A percentile compares a stretch with the other conserved stretches of the same genome.
These are phyloP conservation scores for Debaryomycetaceae sp. DNA, from an alignment of 1,139 yeast genomes.

Conservation along the genomic window DNA sequence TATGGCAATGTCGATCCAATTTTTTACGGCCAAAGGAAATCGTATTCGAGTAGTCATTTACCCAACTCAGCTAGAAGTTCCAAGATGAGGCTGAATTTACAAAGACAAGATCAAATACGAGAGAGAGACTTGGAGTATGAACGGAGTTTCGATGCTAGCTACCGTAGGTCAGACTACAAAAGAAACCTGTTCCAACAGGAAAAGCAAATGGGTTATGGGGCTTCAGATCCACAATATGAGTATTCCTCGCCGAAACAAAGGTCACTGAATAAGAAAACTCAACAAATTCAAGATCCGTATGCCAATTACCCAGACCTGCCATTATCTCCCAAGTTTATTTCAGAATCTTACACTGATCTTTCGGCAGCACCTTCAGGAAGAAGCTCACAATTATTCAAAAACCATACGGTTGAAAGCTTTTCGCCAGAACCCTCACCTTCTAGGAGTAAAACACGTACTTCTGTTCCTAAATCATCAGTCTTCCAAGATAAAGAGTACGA, in stretches of 20 bases:
- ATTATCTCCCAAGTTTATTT: background rate
- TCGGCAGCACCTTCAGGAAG: slow-evolving; percentile 6
- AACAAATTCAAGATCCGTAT: background rate
- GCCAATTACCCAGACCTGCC: background rate
- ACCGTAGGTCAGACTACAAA: slow-evolving; percentile 6
- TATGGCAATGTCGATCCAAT: slow-evolving; percentile 17
- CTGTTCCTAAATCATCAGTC: background rate
- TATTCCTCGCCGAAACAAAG: background rate
- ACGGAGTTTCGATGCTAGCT: background rate
- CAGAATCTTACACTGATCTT: slow-evolving; percentile 14
- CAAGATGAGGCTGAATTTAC: background rate
- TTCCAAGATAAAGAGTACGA: slow-evolving; percentile 11
- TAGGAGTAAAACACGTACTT: background rate
- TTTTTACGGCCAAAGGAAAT: background rate
- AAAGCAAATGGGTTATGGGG: slow-evolving; percentile 10
- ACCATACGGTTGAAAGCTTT: slow-evolving; percentile 25
- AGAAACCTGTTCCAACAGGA: slow-evolving; percentile 18
- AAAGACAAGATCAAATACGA: background rate
- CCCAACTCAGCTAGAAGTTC: background rate
- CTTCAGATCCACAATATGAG: slow-evolving; percentile 2
- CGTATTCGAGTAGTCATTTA: background rate
- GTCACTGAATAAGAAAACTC: background rate
- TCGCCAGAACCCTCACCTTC: slow-evolving; percentile 24
- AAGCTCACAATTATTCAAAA: slow-evolving; percentile 14
- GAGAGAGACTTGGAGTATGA: background rate